phyloP scores from a whole-genome alignment of 495 filamentous ascomycete species.

The Penicillium verhagenii region DNA sequence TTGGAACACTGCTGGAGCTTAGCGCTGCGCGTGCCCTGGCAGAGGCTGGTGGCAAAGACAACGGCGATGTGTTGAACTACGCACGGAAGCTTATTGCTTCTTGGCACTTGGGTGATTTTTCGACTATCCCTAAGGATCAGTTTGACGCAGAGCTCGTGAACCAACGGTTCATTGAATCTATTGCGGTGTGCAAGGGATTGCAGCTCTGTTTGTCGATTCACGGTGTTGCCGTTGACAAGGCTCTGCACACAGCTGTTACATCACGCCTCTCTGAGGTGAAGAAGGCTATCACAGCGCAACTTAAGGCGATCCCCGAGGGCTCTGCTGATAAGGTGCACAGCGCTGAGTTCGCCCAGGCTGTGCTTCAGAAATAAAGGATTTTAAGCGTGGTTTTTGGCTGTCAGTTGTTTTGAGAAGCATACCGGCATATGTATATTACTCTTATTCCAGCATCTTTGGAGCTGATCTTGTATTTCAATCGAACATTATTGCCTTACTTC shows the following conservation, averaged over 20 bases:
- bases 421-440: conserved; percentile 28
- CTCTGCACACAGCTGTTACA: conserved; percentile 1
- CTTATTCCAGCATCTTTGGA: conserved; percentile 19
- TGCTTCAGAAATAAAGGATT: neutral
- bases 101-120: conserved; percentile 12
- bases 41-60: conserved; percentile 29
- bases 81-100: conserved; percentile 29
- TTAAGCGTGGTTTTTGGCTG: neutral
- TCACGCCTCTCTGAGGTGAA: conserved; percentile 13
- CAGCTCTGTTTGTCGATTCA: conserved; percentile 16
- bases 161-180: conserved; percentile 26
- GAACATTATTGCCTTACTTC: conserved; percentile 5
- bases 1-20: conserved; percentile 46
- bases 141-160: conserved; percentile 9
- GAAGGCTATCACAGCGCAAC: conserved; percentile 16
- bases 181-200: conserved; percentile 35
- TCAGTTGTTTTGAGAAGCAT: conserved; percentile 1
- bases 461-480: conserved; percentile 24
- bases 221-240: conserved; percentile 12
- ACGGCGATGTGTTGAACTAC: conserved; percentile 36
- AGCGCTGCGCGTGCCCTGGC: conserved; percentile 38
- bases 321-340: conserved; percentile 5
- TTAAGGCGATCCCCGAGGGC: neutral
- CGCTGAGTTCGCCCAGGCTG: neutral
- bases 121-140: conserved; percentile 6